Evolutionary conservation across 495 filamentous ascomycete species (phyloP).

Genomic region (Hypomontagnella monticulosa): DNA sequence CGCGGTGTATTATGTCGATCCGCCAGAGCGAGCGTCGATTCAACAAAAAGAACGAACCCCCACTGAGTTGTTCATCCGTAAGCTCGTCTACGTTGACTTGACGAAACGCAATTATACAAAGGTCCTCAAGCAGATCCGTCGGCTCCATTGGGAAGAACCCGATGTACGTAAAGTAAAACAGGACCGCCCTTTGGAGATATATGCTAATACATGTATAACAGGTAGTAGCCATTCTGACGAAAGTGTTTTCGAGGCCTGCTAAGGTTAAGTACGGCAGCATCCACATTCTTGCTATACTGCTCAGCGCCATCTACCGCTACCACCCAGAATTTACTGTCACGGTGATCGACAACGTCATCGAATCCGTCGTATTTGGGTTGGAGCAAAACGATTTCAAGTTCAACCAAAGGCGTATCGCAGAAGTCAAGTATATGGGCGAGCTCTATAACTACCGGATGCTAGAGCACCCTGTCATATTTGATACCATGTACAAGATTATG

Average conservation of each 20-base stretch:
- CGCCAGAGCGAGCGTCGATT: conserved; percentile 91
- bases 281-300: conserved; percentile 91
- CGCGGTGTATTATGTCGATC: conserved; percentile 97
- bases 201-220: conserved; percentile 42
- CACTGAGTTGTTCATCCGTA: conserved; percentile 89
- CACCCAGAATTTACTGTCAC: conserved; percentile 89
- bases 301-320: conserved; percentile 86
- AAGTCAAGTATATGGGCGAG: conserved; percentile 96
- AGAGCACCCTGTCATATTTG: conserved; percentile 94
- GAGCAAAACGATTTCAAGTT: conserved; percentile 98
- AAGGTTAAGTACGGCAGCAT: conserved; percentile 99
- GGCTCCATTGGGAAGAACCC: conserved; percentile 95
- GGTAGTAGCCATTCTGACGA: conserved; percentile 85
- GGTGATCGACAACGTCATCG: conserved; percentile 89
- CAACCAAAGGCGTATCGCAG: conserved; percentile 93
- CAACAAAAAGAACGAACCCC: conserved; percentile 95
- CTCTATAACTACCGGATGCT: conserved; percentile 98
- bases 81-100: conserved; percentile 90
- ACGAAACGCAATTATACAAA: conserved; percentile 94
- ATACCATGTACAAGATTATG: conserved; percentile 92
- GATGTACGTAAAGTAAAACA: conserved; percentile 62
- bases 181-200: neutral
- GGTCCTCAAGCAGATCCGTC: conserved; percentile 89
- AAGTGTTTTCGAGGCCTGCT: conserved; percentile 92
- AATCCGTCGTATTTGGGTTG: conserved; percentile 86